Conservation (phyloP, 2,329 filamentous ascomycete genomes). For the Ophiosphaerella narmari region DNA sequence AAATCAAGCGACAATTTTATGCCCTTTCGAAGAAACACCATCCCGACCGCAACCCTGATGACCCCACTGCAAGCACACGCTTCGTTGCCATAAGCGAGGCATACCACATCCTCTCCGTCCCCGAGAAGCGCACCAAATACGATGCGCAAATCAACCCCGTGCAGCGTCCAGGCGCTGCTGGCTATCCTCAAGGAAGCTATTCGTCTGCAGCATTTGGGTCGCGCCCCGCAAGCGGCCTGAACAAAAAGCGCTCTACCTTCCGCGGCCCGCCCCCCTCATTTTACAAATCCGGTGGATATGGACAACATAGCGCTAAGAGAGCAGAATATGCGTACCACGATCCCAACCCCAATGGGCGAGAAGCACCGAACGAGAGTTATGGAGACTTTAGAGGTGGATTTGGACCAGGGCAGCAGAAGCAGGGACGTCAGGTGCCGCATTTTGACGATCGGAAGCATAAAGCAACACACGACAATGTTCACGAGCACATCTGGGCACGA, state of each 20-base stretch:
- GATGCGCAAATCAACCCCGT: constrained; percentile 68
- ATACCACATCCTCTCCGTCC: constrained; percentile 75
- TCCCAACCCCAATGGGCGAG: constrained; percentile 10
- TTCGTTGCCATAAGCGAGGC: constrained; percentile 86
- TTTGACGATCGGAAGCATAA: constrained; percentile 78
- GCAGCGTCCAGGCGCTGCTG: constrained; percentile 37
- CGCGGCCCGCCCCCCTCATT: constrained; percentile 88
- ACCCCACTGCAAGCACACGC: constrained; percentile 71
- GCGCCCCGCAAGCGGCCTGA: constrained; percentile 80
- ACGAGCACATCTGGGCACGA: constrained; percentile 56
- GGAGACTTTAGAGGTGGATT: constrained; percentile 55
- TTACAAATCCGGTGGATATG: constrained; percentile 81
- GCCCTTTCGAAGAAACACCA: constrained; percentile 88
- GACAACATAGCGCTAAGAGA: constrained; percentile 64
- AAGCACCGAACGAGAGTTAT: constrained; percentile 36
- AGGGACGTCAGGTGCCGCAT: constrained; percentile 63
- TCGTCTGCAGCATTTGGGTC: constrained; percentile 66
- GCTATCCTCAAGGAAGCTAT: constrained; percentile 59
- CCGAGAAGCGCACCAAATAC: constrained; percentile 77
- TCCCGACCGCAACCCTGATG: constrained; percentile 82
- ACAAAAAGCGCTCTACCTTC: constrained; percentile 74
- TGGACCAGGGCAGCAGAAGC: constrained; percentile 62
- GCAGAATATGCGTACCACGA: constrained; percentile 49
- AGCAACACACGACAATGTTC: constrained; percentile 70
- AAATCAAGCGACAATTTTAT: constrained; percentile 96